Evolutionary conservation across 306 rosid genomes (phyloP), one percentile per base, ranked within the genome.

Genomic region (Neltuma alba): DNA sequence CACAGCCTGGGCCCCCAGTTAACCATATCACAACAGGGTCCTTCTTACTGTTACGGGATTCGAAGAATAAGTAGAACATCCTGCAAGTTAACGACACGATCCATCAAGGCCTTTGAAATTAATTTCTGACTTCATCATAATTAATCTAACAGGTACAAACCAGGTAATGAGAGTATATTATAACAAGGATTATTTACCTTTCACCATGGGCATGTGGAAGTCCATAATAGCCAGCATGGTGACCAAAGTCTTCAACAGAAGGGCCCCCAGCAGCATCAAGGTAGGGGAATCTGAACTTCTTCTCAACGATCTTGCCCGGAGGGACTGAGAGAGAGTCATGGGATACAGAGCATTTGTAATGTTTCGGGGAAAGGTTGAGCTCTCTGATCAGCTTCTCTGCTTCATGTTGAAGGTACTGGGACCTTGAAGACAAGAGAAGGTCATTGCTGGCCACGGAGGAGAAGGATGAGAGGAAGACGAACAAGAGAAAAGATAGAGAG

Each of bases 1-100:
- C 85, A n/a, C 97, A 95, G 14, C 99, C 98, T 10, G 98, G 99
- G 31, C 98, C 99, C 83, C 98, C 99, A 4, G 93, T 90, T 74
- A 95, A 72, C 63, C 63, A 57, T 57, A 57, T 57, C 63, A 57
- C 63, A 25, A 57, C 31, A 4, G 63, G 63, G 15, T 57, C 63
- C 13, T 23, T 57, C 63, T 58, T 58, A 27, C 13, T 58, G 65
- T 28, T 58, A 3, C 36, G 65, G 34, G 65, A 58, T 58, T 58
- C 65, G 16, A 58, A 58, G 65, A 58, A 58, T 5, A 58, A 11
- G 65, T 58, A 58, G 33, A 60, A 60, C 37, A 60, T 60, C n/a
- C 66, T 60, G 37, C 66, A 60, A 60, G n/a, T n/a, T n/a, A n/a
- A 30, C 13, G 20, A 60, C 66, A 28, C 2, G 37, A 28, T 28